Conservation (phyloP, 768 basidiomycete genomes). For the Coprinopsis sp. region DNA sequence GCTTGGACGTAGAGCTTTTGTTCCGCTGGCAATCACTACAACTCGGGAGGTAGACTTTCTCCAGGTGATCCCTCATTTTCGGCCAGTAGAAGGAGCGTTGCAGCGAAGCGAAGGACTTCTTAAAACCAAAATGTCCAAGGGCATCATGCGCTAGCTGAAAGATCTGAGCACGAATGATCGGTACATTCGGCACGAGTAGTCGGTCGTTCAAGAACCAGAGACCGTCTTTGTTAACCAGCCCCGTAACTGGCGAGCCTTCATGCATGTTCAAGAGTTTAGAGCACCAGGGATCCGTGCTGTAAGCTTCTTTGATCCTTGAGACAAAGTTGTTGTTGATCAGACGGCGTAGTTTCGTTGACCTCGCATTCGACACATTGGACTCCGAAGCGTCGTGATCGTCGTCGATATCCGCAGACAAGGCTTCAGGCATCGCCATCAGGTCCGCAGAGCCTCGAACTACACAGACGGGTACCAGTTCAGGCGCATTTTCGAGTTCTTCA, state of each 20-base stretch:
- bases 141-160: slow-evolving; percentile 26
- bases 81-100: slow-evolving; percentile 26
- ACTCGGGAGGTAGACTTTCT: slow-evolving; percentile 26
- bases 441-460: neutral
- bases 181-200: slow-evolving; percentile 16
- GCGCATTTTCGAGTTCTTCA: neutral
- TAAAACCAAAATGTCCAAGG: slow-evolving; percentile 29
- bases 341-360: neutral
- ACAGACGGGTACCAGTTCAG: neutral
- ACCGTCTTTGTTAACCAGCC: slow-evolving; percentile 5
- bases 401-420: no score
- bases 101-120: slow-evolving; percentile 24
- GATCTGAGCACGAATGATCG: slow-evolving; percentile 17
- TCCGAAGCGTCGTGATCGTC: no score
- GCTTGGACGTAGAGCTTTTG: slow-evolving; percentile 23
- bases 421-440: neutral
- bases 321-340: neutral
- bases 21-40: slow-evolving; percentile 31
- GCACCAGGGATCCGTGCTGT: neutral
- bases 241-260: neutral
- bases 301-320: neutral
- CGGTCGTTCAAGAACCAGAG: slow-evolving; percentile 21
- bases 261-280: neutral
- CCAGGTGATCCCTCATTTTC: slow-evolving; percentile 29
- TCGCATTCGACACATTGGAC: neutral